phyloP scores from a whole-genome alignment of 1,284 basidiomycete species.

The Cutaneotrichosporon cutaneum region DNA sequence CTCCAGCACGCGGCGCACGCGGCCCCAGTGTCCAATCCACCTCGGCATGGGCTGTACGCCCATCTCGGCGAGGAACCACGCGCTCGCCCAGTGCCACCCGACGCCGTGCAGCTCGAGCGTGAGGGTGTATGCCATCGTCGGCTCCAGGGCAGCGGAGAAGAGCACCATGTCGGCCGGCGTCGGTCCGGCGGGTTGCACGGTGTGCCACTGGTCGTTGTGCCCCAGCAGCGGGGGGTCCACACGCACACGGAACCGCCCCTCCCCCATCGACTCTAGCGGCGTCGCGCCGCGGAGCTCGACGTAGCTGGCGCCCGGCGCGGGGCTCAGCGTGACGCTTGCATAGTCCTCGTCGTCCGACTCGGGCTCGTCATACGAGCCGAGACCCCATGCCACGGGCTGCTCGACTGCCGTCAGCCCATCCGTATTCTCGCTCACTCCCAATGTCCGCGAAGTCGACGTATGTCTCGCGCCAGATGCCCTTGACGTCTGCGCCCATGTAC shows the following conservation, averaged over 20 bases:
- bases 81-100: not conserved
- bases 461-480: not conserved
- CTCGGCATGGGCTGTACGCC: not conserved
- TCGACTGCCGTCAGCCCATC: not conserved
- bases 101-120: not conserved
- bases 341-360: not conserved
- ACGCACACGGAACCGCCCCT: not conserved
- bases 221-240: not conserved
- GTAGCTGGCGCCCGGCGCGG: not conserved
- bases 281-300: not conserved
- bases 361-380: not conserved
- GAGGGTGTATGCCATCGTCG: not conserved
- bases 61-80: conserved; percentile 6
- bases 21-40: conserved; percentile 2
- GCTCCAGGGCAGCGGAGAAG: not conserved
- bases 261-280: not conserved
- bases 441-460: not conserved
- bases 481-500: not conserved
- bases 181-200: not conserved
- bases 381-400: not conserved
- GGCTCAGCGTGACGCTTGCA: not conserved
- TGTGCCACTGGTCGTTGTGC: not conserved
- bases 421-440: not conserved
- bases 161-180: not conserved
- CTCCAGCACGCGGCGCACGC: not conserved